Percentiles rank a stretch among this genome's conserved stretches.
Evolutionary conservation across 2,329 filamentous ascomycete species (phyloP).

Genomic region (Boeremia exigua): DNA sequence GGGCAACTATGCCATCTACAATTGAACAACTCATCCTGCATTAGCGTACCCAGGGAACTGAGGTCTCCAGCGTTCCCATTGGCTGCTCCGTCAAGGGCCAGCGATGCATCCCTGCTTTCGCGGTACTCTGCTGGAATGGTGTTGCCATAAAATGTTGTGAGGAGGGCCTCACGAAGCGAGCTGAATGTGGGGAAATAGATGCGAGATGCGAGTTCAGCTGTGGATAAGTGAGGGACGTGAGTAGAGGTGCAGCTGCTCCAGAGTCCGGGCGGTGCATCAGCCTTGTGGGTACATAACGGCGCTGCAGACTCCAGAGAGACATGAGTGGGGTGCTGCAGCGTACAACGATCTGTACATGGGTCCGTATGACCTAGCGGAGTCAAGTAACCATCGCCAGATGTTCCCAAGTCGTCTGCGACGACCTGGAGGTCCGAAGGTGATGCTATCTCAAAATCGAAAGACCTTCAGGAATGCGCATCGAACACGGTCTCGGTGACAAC

Average conservation of each 20-base stretch:
- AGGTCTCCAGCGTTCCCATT: slow-evolving; percentile 28
- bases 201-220: background rate
- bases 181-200: background rate
- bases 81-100: slow-evolving; percentile 14
- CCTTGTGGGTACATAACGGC: slow-evolving; percentile 13
- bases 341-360: background rate
- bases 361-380: background rate
- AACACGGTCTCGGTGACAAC: background rate
- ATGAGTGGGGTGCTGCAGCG: background rate
- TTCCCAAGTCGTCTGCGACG: background rate
- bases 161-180: background rate
- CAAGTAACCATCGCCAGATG: too few species aligned
- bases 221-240: background rate
- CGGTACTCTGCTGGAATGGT: slow-evolving; percentile 13
- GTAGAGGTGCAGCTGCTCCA: background rate
- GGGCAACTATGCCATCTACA: slow-evolving; percentile 35
- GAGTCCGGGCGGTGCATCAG: slow-evolving; percentile 14
- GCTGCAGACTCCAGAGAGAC: slow-evolving; percentile 3
- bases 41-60: slow-evolving; percentile 44
- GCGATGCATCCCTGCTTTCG: slow-evolving; percentile 17
- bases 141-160: background rate
- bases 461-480: background rate
- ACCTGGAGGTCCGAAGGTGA: background rate
- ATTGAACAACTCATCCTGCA: slow-evolving; percentile 49
- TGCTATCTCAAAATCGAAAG: background rate